Evolutionary conservation across 1,139 yeast species (phyloP).

Genomic region (Yarrowia galli): DNA sequence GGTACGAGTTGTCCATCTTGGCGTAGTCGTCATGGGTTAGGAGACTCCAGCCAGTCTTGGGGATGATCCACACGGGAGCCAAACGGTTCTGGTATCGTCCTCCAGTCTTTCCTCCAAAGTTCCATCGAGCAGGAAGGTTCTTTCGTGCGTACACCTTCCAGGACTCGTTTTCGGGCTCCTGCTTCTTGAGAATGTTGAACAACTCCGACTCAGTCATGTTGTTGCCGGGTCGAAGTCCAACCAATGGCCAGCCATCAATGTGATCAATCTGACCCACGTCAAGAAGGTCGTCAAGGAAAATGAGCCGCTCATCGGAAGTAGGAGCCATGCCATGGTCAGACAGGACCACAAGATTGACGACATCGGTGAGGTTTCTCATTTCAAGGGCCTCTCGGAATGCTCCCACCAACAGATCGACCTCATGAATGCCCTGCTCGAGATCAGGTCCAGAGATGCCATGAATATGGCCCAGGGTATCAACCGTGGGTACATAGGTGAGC

Average conservation of each 20-base stretch:
- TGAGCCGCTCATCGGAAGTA: conserved; percentile 67
- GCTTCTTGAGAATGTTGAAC: conserved; percentile 49
- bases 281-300: conserved; percentile 73
- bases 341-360: conserved; percentile 77
- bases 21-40: conserved; percentile 68
- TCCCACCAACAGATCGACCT: conserved; percentile 72
- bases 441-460: conserved; percentile 71
- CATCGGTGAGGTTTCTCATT: conserved; percentile 62
- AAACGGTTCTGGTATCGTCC: conserved; percentile 64
- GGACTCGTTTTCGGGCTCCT: conserved; percentile 49
- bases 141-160: conserved; percentile 62
- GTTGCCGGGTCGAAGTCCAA: conserved; percentile 69
- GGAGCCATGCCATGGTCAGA: conserved; percentile 98
- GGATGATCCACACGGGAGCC: conserved; percentile 87
- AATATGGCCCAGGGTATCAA: conserved; percentile 77
- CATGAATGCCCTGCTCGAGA: conserved; percentile 60
- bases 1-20: conserved; percentile 56
- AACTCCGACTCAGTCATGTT: conserved; percentile 52
- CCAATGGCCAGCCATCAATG: conserved; percentile 89
- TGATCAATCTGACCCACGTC: conserved; percentile 64
- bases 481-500: conserved; percentile 80
- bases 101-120: conserved; percentile 63
- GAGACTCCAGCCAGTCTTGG: conserved; percentile 81
- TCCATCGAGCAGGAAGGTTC: conserved; percentile 68
- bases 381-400: conserved; percentile 58